A percentile compares a stretch with the other conserved stretches of the same genome.
Conservation (phyloP, 1,284 basidiomycete genomes). For the Ceratobasidium sp. region DNA sequence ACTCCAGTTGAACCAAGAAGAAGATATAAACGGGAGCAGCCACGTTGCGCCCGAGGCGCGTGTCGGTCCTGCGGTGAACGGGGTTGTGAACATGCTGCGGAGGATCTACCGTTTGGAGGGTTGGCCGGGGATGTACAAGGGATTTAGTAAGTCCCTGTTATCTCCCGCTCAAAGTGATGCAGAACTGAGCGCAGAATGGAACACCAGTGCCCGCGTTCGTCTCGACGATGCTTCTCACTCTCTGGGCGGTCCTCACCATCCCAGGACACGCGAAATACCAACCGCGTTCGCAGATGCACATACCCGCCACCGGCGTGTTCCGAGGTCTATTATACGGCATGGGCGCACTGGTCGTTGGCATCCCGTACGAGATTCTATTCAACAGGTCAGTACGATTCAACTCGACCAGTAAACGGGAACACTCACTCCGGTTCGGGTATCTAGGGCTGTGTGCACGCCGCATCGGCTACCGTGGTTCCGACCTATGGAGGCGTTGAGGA, state of each 20-base stretch:
- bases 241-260: constrained; percentile 59
- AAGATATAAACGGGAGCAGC: constrained; percentile 56
- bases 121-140: constrained; percentile 84
- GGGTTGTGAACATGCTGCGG: constrained; percentile 72
- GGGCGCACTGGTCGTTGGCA: constrained; percentile 75
- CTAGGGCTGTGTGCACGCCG: constrained; percentile 86
- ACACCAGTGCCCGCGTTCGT: constrained; percentile 75
- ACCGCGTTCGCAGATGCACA: constrained; percentile 62
- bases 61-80: constrained; percentile 57
- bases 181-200: background rate
- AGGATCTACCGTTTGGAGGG: constrained; percentile 86
- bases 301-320: constrained; percentile 74
- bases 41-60: constrained; percentile 63
- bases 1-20: constrained; percentile 70
- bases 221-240: constrained; percentile 68
- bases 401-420: background rate
- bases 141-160: constrained; percentile 67
- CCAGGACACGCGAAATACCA: constrained; percentile 39
- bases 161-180: background rate
- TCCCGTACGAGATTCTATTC: constrained; percentile 83
- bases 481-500: constrained; percentile 69
- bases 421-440: background rate
- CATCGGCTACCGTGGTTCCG: constrained; percentile 78
- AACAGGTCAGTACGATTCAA: constrained; percentile 66
- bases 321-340: constrained; percentile 65